Evolutionary conservation across 2,329 filamentous ascomycete species (phyloP).

Genomic region (Aspergillus persii): DNA sequence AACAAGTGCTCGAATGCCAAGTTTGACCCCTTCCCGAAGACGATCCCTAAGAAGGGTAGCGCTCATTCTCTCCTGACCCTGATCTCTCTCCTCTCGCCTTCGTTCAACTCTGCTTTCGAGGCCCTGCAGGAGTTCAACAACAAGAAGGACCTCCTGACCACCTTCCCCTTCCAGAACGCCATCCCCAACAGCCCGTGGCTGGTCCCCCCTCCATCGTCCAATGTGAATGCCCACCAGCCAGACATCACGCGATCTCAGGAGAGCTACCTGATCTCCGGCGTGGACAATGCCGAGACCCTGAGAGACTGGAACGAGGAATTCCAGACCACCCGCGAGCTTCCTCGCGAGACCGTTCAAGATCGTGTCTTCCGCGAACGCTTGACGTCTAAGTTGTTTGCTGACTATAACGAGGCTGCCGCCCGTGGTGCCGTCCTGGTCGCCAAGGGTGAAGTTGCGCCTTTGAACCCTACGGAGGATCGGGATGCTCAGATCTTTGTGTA

Average conservation of each 20-base stretch:
- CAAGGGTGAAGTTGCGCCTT: conserved; percentile 82
- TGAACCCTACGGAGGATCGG: conserved; percentile 88
- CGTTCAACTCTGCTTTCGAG: conserved; percentile 73
- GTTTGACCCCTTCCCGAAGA: conserved; percentile 84
- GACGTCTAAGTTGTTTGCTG: conserved; percentile 92
- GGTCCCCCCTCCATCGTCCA: conserved; percentile 64
- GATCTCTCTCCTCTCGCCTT: conserved; percentile 75
- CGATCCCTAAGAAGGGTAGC: conserved; percentile 71
- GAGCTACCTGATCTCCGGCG: conserved; percentile 81
- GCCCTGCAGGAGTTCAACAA: conserved; percentile 81
- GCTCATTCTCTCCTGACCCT: conserved; percentile 85
- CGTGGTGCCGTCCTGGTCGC: conserved; percentile 90
- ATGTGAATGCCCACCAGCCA: conserved; percentile 68
- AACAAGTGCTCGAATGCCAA: conserved; percentile 95
- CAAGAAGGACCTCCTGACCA: conserved; percentile 80
- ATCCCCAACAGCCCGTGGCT: conserved; percentile 91
- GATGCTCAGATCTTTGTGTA: conserved; percentile 99
- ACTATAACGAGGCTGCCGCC: conserved; percentile 94
- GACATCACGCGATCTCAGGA: conserved; percentile 91
- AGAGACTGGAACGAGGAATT: conserved; percentile 99
- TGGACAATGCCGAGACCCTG: conserved; percentile 90
- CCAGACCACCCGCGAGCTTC: conserved; percentile 91
- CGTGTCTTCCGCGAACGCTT: conserved; percentile 92
- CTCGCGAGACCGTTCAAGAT: conserved; percentile 90
- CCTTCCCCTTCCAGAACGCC: conserved; percentile 93